Evolutionary conservation across 2,329 filamentous ascomycete genomes (phyloP).

Genomic region (Bimuria novae-zelandiae): DNA sequence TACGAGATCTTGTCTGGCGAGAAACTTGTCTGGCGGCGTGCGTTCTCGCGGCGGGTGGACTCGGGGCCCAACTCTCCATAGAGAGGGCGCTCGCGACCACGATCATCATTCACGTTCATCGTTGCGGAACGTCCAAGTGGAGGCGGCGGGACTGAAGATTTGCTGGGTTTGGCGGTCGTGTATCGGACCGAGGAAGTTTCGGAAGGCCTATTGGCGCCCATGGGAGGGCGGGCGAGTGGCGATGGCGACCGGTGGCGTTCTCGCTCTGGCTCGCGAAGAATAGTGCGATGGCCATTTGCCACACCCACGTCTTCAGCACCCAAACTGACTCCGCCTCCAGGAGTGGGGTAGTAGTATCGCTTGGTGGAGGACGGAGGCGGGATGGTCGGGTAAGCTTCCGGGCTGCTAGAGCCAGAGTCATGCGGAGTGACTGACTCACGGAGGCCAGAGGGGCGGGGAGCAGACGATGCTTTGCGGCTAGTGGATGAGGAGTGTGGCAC

Average conservation of each 20-base stretch:
- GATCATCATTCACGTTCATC: slow-evolving; percentile 33
- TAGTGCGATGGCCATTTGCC: slow-evolving; percentile 35
- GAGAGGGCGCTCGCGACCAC: slow-evolving; percentile 26
- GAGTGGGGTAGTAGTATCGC: slow-evolving; percentile 36
- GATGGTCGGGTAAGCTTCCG: slow-evolving; percentile 31
- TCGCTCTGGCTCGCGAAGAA: slow-evolving; percentile 38
- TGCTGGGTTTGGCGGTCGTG: slow-evolving; percentile 18
- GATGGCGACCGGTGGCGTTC: slow-evolving; percentile 32
- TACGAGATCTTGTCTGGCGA: slow-evolving; percentile 40
- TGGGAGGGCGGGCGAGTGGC: slow-evolving; percentile 38
- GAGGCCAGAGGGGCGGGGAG: slow-evolving; percentile 32
- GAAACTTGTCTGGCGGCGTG: slow-evolving; percentile 35
- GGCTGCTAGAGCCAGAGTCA: slow-evolving; percentile 30
- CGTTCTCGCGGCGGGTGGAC: slow-evolving; percentile 18
- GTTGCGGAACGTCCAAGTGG: slow-evolving; percentile 31
- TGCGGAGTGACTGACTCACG: slow-evolving; percentile 32
- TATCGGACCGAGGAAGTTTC: slow-evolving; percentile 21
- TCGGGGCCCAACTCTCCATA: slow-evolving; percentile 33
- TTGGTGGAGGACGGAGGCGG: slow-evolving; percentile 28
- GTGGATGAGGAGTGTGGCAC: slow-evolving; percentile 28
- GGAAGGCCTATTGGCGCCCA: slow-evolving; percentile 35
- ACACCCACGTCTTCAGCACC: slow-evolving; percentile 28
- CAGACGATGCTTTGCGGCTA: slow-evolving; percentile 31
- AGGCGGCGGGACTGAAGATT: slow-evolving; percentile 19
- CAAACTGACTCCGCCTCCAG: slow-evolving; percentile 29